Base-by-base conservation (phyloP, 1,284 basidiomycete species). In the Taiwanofungus camphoratus region DNA sequence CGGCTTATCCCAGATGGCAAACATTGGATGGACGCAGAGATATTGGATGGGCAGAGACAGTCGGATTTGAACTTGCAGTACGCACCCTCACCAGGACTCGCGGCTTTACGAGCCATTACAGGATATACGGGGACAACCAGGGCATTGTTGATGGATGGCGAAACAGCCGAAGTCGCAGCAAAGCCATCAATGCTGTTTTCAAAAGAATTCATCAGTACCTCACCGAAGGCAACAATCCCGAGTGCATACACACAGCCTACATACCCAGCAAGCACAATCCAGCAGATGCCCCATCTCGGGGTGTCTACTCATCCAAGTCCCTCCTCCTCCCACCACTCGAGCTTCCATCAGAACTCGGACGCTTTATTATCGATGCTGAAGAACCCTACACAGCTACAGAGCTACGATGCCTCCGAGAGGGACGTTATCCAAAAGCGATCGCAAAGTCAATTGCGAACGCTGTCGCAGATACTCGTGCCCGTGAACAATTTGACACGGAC, bases 271-370 rank as follows among this genome's bases (percentile, higher is more conserved):
- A 45, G 0, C 2, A n/a, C 8, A 73, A 73, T 52, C 70, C 68
- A 6, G 67, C 71, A 1, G 67, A 74, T 31, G 35, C 7, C 1
- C 67, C 69, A 0, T 76, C 67, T 0, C 23, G 64, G 7, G 66
- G 71, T 0, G 38, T 57, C 5, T 68, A 61, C 20, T 35, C 39
- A 5, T 23, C 48, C 16, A 1, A 1, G 0, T 0, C 38, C 20
- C 48, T 51, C 18, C 50, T 60, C 23, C 52, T 58, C 19, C 53
- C 49, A 1, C 34, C 12, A 4, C 34, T 54, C 24, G 6, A 21
- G 19, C 26, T 59, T 7, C 59, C 54, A 39, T 1, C 12, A 0
- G 5, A 30, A 27, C 52, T 57, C 26, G 26, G 26, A 7, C 8
- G 15, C 7, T 33, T 33, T 16, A 7, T 33, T 16, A 33, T 33